phyloP scores from a whole-genome alignment of 2,329 filamentous ascomycete genomes.

The Epichloe uncinata region DNA sequence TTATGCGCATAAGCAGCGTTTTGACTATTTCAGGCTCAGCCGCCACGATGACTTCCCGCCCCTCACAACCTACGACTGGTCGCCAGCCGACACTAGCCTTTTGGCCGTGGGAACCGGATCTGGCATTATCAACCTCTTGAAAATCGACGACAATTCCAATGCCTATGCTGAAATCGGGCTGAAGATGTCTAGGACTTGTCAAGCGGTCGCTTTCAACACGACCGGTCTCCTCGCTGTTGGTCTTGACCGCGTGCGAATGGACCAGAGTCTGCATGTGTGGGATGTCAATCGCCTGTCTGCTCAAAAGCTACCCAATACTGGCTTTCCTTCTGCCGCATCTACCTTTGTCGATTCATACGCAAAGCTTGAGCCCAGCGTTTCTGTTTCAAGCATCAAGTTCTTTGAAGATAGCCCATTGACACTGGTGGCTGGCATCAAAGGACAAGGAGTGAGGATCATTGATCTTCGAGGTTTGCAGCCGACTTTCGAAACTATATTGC shows the following conservation, averaged over 20 bases:
- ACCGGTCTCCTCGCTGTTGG: slow-evolving; percentile 62
- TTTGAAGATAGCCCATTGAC: slow-evolving; percentile 66
- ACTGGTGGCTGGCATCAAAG: slow-evolving; percentile 62
- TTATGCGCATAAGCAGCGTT: slow-evolving; percentile 39
- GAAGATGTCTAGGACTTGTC: slow-evolving; percentile 64
- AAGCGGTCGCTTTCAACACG: slow-evolving; percentile 68
- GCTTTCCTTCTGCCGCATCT: slow-evolving; percentile 36
- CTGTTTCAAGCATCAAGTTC: slow-evolving; percentile 74
- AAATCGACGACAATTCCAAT: slow-evolving; percentile 57
- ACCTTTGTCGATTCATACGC: slow-evolving; percentile 42
- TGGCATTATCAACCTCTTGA: slow-evolving; percentile 62
- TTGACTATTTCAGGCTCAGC: slow-evolving; percentile 43
- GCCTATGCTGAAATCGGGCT: slow-evolving; percentile 53
- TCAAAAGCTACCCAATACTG: slow-evolving; percentile 31
- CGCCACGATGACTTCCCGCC: slow-evolving; percentile 51
- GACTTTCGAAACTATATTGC: background rate
- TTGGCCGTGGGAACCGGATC: slow-evolving; percentile 64
- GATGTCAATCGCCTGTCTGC: slow-evolving; percentile 53
- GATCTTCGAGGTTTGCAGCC: slow-evolving; percentile 54
- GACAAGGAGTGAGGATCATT: slow-evolving; percentile 61
- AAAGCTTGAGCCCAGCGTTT: slow-evolving; percentile 51
- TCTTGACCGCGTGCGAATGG: slow-evolving; percentile 67
- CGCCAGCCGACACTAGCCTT: slow-evolving; percentile 46
- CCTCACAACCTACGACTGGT: slow-evolving; percentile 55
- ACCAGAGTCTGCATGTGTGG: slow-evolving; percentile 72